Conservation (phyloP, 2,329 filamentous ascomycete species). For the Teratosphaeria gauchensis region DNA sequence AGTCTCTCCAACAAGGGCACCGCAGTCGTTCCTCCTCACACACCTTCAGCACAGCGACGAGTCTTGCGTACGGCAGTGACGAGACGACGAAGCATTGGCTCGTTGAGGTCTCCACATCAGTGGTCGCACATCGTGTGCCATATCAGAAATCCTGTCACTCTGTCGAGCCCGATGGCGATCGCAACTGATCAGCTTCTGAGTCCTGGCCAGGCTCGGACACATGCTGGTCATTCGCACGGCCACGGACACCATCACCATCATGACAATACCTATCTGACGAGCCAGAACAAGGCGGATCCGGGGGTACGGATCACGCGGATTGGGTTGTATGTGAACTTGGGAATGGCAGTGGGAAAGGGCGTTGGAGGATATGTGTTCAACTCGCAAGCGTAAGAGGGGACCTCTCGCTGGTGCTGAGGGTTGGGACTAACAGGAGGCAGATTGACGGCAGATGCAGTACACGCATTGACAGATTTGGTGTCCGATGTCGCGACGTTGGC, state of each 20-base stretch:
- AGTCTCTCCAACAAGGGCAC: not conserved
- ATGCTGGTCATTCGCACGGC: constrained; percentile 29
- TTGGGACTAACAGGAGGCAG: constrained; percentile 4
- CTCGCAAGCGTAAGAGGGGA: constrained; percentile 53
- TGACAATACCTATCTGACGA: constrained; percentile 75
- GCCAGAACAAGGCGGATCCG: constrained; percentile 78
- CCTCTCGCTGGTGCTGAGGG: not conserved
- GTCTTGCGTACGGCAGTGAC: not conserved
- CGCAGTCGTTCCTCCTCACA: not conserved
- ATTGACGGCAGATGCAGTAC: constrained; percentile 69
- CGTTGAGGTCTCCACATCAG: constrained; percentile 19
- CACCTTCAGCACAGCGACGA: not conserved
- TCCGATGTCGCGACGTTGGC: constrained; percentile 90
- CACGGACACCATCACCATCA: constrained; percentile 67
- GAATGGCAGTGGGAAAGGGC: constrained; percentile 90
- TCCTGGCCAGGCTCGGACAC: constrained; percentile 18
- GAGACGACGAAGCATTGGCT: not conserved
- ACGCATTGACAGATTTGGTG: constrained; percentile 88
- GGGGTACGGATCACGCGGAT: constrained; percentile 89
- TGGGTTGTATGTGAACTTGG: constrained; percentile 77
- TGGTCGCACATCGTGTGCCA: constrained; percentile 26
- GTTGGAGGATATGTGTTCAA: constrained; percentile 89
- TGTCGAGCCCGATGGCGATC: constrained; percentile 10
- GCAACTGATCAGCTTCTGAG: constrained; percentile 4
- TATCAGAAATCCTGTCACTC: constrained; percentile 9